Evolutionary conservation across 2,329 filamentous ascomycete genomes (phyloP), one percentile per base, ranked within the genome.

Genomic region (Lecanicillium sp.): DNA sequence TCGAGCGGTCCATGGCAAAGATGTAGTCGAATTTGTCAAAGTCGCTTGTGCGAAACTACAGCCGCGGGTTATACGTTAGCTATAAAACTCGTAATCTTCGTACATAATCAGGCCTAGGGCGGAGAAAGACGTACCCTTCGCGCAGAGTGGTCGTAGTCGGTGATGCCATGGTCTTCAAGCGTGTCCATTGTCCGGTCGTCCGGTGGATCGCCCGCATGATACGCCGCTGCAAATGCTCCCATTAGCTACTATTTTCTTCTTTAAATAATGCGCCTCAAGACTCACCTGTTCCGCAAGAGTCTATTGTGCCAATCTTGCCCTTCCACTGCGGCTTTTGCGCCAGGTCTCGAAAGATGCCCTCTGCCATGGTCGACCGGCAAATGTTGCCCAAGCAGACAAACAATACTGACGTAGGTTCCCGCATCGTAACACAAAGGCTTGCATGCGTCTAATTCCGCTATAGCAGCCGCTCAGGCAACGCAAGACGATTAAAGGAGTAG

Each of bases 331-430:
- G 63, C 49, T 81, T 74, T 48, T 74, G 70, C 29, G 73, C 73
- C 29, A 92, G 65, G 43, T 80, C 75, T 42, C 79, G 78, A 65
- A 98, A 96, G 48, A 95, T 85, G 35, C 85, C 92, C 68, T 96
- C 90, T 33, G 89, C 87, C 92, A 98, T 96, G 22, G 92, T 85
- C 7, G 88, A 95, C 44, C 75, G 72, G 58, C 88, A 98, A 55
- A 96, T 96, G 63, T 98, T 98, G 59, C 92, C 92, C 25, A 96
- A 73, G 64, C 92, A 98, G 51, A 96, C 90, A 57, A 96, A 96
- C 37, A 96, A 76, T 28, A 96, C 83, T 3, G 82, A 88, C 39
- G 85, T 48, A 29, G 60, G 58, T 43, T 64, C 62, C 6, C 62
- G 28, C 39, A 41, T 41, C 8, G 2, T 30, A n/a, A 30, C 14